Evolutionary conservation across 2,329 filamentous ascomycete genomes (phyloP).

Genomic region (Fusarium duplospermum): DNA sequence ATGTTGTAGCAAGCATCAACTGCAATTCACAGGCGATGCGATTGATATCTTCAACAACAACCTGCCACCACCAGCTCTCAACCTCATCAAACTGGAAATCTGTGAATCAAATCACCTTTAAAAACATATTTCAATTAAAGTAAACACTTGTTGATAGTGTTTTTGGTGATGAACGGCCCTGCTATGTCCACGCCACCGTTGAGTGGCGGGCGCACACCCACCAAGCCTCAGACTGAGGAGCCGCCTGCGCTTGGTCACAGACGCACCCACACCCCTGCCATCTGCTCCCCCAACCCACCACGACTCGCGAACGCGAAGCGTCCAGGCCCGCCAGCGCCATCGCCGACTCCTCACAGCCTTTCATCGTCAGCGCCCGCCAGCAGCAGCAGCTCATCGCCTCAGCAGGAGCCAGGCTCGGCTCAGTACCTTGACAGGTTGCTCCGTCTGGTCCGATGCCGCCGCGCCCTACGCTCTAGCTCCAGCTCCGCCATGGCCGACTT

Average conservation of each 20-base stretch:
- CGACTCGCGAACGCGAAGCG: constrained; percentile 28
- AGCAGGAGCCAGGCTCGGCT: constrained; percentile 33
- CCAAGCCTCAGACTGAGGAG: neutral
- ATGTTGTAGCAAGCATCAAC: neutral
- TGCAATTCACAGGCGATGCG: neutral
- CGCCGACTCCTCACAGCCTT: neutral
- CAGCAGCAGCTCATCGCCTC: constrained; percentile 3
- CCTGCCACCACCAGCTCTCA: neutral
- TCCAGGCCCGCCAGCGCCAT: constrained; percentile 13
- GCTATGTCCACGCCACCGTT: constrained; percentile 22
- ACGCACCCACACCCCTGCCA: constrained; percentile 8
- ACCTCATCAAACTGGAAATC: neutral
- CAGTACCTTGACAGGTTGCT: constrained; percentile 30
- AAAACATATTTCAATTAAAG: neutral
- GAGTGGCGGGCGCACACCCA: constrained; percentile 11
- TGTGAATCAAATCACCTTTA: neutral
- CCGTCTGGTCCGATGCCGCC: constrained; percentile 20
- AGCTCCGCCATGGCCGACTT: constrained; percentile 52
- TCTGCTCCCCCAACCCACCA: constrained; percentile 12
- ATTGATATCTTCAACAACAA: neutral
- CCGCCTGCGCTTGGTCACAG: neutral
- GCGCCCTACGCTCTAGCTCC: neutral
- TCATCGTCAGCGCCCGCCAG: constrained; percentile 4
- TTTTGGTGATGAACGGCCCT: neutral
- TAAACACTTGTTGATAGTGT: neutral